phyloP scores from a whole-genome alignment of 1,284 basidiomycete species.

The Ceratobasidium sp. region DNA sequence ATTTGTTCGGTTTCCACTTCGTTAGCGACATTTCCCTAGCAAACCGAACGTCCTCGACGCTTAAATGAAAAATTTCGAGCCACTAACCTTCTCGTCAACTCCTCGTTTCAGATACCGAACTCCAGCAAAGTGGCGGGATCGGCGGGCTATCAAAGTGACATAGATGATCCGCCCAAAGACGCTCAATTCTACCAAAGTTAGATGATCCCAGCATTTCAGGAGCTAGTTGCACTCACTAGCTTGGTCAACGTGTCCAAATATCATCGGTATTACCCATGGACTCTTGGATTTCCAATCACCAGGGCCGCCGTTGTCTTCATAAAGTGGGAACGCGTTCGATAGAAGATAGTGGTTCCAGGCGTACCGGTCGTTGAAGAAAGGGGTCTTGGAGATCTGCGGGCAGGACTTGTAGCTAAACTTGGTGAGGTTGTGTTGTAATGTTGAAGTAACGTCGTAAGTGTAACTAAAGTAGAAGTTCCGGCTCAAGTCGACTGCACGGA shows the following conservation, averaged over 20 bases:
- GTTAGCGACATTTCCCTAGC: constrained; percentile 94
- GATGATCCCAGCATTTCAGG: constrained; percentile 7
- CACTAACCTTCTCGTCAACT: constrained; percentile 81
- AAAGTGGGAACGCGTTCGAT: constrained; percentile 63
- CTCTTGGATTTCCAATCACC: constrained; percentile 61
- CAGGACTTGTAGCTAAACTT: constrained; percentile 49
- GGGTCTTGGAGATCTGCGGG: constrained; percentile 36
- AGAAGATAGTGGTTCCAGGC: constrained; percentile 97
- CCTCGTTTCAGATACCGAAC: constrained; percentile 95
- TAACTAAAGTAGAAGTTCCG: constrained; percentile 99
- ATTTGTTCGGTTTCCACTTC: constrained; percentile 99
- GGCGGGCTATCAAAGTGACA: constrained; percentile 90
- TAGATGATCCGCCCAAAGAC: constrained; percentile 91
- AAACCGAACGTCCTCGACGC: background rate
- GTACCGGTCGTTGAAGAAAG: constrained; percentile 81
- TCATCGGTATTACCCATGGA: constrained; percentile 89
- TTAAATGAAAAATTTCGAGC: background rate
- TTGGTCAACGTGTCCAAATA: constrained; percentile 98
- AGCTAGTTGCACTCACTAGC: constrained; percentile 71
- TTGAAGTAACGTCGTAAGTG: constrained; percentile 96
- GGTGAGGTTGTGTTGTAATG: constrained; percentile 92
- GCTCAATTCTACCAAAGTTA: constrained; percentile 71
- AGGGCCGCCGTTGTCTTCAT: constrained; percentile 47
- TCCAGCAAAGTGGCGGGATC: constrained; percentile 95
- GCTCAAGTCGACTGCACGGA: constrained; percentile 96